Base-by-base conservation (phyloP, 2,329 filamentous ascomycete species). In the Chaetomiaceae sp. region DNA sequence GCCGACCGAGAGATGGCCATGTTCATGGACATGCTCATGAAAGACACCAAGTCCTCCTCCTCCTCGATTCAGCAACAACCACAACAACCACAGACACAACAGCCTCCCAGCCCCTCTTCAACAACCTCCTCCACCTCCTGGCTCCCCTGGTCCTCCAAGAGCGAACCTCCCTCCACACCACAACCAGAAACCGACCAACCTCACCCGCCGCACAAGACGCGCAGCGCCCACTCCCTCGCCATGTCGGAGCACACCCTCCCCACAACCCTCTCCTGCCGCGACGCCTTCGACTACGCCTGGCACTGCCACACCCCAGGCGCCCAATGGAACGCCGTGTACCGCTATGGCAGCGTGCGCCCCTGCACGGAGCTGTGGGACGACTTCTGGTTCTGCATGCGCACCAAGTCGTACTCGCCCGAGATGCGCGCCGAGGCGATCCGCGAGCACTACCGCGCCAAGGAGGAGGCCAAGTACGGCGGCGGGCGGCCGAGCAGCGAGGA, bases 351-450 rank as follows among this genome's bases (percentile, higher is more conserved):
- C 37, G 73, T 95, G 63, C 81, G 85, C 39, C 77, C 80, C 3
- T 99, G 93, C 75, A 81, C 76, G 55, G 86, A 95, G 59, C 84
- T 90, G 56, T 96, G 92, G 90, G 80, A 85, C 55, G 88, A 96
- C 68, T 97, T 96, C 70, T 95, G 91, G 87, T 92, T 96, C 72
- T 99, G 93, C 75, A 96, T 97, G 91, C 84, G 88, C 57, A 84
- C 83, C 33, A 83, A 86, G 62, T 77, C 78, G 2, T 82, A 82
- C 63, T 68, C 76, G 0, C 77, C 80, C 20, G 70, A 76, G 38
- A 72, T 82, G 58, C 81, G 82, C 61, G 82, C 79, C 53, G 77
- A 74, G 46, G 75, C 77, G 60, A 77, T 95, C 49, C 74, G 75
- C 54, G 81, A 82, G 42, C 81, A 85, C 68, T 89, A 91, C 69